Evolutionary conservation across 1,284 basidiomycete genomes (phyloP).

Genomic region (Rhodotorula sp.): DNA sequence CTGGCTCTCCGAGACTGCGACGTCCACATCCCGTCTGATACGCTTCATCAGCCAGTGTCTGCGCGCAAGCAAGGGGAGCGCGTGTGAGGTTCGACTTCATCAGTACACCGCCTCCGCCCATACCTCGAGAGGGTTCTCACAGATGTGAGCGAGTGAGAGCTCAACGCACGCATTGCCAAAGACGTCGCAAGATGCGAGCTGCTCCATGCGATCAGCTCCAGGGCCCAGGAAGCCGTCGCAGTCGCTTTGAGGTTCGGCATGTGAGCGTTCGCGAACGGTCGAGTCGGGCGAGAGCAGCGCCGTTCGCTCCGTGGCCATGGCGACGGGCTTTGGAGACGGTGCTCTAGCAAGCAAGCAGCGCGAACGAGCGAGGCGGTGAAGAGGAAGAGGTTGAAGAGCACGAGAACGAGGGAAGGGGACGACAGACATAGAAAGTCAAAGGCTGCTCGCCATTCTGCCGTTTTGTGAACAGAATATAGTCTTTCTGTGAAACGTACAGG

Average conservation of each 20-base stretch:
- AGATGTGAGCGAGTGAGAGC: neutral
- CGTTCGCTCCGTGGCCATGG: slow-evolving; percentile 2
- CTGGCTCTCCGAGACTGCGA: slow-evolving; percentile 33
- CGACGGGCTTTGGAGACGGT: neutral
- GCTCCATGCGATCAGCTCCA: slow-evolving; percentile 6
- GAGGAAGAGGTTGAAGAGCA: neutral
- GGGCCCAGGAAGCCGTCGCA: slow-evolving; percentile 9
- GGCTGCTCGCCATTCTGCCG: too few species aligned
- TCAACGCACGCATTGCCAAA: slow-evolving; percentile 6
- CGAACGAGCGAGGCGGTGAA: neutral
- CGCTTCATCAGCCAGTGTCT: slow-evolving; percentile 23
- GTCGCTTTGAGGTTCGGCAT: too few species aligned
- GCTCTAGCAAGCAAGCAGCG: too few species aligned
- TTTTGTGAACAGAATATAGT: too few species aligned
- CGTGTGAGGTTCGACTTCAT: neutral
- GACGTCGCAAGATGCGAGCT: slow-evolving; percentile 19
- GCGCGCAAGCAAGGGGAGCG: neutral
- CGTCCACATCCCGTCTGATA: slow-evolving; percentile 27
- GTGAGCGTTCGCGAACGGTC: neutral
- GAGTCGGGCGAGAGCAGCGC: slow-evolving; percentile 2
- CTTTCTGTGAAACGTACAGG: too few species aligned
- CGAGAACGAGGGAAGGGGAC: neutral
- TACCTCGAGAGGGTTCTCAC: neutral
- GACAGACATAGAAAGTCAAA: too few species aligned
- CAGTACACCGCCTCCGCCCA: neutral